Base-by-base conservation (phyloP, 768 basidiomycete genomes). In the Jaapia argillacea region DNA sequence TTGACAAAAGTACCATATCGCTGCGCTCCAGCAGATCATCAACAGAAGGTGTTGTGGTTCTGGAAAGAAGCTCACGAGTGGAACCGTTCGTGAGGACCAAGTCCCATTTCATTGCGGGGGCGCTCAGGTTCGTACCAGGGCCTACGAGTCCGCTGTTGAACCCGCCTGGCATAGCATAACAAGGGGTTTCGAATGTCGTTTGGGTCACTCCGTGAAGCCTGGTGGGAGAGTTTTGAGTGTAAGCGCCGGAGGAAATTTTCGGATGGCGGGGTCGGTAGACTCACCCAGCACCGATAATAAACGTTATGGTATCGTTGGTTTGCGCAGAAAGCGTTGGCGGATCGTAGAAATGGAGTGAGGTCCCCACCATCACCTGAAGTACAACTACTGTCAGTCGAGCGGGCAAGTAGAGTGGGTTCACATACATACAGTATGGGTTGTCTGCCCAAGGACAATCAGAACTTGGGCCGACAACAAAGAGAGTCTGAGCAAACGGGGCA, bases 261-360 rank as follows among this genome's bases (percentile, higher is more conserved):
- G 22, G 5, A 20, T 10, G 41, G 22, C 5, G 23, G 5, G 22
- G 23, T 27, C 24, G 28, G 22, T 6, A 21, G 7, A 48, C 62
- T 44, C 45, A 68, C 67, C 55, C 56, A 48, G 65, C 68, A 14
- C 51, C 55, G 42, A 70, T 69, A 18, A 68, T 37, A 46, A 71
- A 72, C 26, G 51, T 57, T 2, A 71, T 53, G 1, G 52, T 61
- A 48, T 69, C 68, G 38, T 60, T 58, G 22, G 56, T 14, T 4
- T 42, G 43, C 13, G 66, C 68, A 21, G 55, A 59, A 10, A 59
- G 20, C 2, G 55, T 55, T 4, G 46, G 41, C 5, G 70, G 70
- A 22, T 59, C 48, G 51, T 59, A 71, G 50, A 68, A 66, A 43
- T 65, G 66, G 21, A 67, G 68, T 45, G 62, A 46, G 6, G 54